Evolutionary conservation across 2,329 filamentous ascomycete genomes (phyloP), one percentile per base, ranked within the genome.

Genomic region (Waltergamsia citrina): DNA sequence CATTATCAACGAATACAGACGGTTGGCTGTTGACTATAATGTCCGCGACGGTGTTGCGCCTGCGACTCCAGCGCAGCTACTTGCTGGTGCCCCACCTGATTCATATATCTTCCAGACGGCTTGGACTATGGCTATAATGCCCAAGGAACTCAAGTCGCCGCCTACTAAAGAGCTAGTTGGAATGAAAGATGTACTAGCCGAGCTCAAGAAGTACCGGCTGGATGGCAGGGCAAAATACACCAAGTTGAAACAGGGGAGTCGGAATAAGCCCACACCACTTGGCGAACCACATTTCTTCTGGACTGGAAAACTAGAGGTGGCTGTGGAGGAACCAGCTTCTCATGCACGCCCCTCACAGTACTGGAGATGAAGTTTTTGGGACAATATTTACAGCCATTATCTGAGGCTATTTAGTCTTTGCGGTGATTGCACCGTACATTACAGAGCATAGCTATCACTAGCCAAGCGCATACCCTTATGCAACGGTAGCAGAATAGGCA

Each of bases 111-210:
- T 67, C 42, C 55, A 64, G 19, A 60, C 57, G 2, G 71, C 71
- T 1, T 77, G 72, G 72, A 60, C 63, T 38, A 58, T 71, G 34
- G 42, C 72, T 11, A 38, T 71, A 4, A 51, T 62, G 40, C 62
- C 63, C 7, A 33, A 28, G 1, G 38, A 40, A 11, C 39, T 60
- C 19, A 36, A 34, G 4, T 28, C 41, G 16, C 63, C 62, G 0
- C 39, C 45, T 4, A 37, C 33, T 20, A 36, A 27, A 7, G 51
- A 59, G 6, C 38, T 67, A 12, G 35, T 42, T 21, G 44, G 38
- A n/a, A 67, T 68, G 64, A 44, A 40, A 24, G 63, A 69, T 39
- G 65, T 70, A 3, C 39, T 67, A 3, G 47, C 39, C 7, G 62
- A 53, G 5, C 44, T 71, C 28, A 66, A 60, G 40, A 43, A 32